These are phyloP conservation scores for Phycomyces nitens DNA, from an alignment of 192 early-diverging fungal species.

Conservation along the genomic window DNA sequence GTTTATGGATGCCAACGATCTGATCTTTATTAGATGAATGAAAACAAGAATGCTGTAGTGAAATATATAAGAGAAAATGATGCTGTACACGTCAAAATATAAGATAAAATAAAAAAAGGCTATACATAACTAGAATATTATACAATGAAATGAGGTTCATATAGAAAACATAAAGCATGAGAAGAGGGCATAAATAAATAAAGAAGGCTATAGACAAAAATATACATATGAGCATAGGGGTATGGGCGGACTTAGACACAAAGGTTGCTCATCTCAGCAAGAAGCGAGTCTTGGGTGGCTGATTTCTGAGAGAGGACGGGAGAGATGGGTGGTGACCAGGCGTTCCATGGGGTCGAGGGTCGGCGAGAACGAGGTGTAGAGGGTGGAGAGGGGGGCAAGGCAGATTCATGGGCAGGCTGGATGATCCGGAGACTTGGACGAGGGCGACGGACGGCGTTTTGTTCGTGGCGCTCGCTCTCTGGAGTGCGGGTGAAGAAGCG, in stretches of 20 bases:
- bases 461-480: constrained; percentile 6
- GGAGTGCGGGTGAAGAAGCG: constrained; percentile 37
- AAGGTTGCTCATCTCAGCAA: background rate
- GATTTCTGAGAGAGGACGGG: constrained; percentile 6
- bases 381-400: constrained; percentile 17
- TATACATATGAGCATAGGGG: background rate
- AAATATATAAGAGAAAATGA: background rate
- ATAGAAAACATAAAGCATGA: background rate
- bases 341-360: constrained; percentile 5
- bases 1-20: too few relatives aligned
- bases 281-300: background rate
- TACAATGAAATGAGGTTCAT: background rate
- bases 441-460: background rate
- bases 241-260: background rate
- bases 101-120: constrained; percentile 2
- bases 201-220: background rate
- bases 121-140: background rate
- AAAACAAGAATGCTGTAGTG: constrained; percentile 1
- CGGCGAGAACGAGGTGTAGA: constrained; percentile 9
- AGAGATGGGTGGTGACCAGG: constrained; percentile 9
- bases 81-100: background rate
- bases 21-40: background rate
- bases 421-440: background rate
- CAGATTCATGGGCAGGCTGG: background rate
- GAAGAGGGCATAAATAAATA: background rate